Conservation (phyloP, 345 rosid genomes). For the Euphorbia lathyris region DNA sequence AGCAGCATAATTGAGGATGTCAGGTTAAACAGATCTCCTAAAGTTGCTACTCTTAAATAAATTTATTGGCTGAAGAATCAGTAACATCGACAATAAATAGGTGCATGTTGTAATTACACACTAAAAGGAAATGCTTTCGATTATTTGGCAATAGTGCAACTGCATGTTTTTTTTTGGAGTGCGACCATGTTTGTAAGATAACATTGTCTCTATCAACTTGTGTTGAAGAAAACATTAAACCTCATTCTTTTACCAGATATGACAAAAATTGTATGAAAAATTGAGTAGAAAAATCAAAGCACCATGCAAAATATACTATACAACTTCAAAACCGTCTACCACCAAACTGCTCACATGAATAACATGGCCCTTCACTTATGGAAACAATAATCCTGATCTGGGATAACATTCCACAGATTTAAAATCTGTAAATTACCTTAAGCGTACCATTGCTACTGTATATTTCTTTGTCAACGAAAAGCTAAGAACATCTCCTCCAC, state of each 20-base stretch:
- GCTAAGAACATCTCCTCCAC: constrained; percentile 70
- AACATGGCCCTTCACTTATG: constrained; percentile 7
- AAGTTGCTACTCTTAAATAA: neutral
- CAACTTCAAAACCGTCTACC: neutral
- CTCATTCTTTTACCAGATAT: neutral
- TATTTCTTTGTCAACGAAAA: constrained; percentile 70
- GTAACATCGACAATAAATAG: neutral
- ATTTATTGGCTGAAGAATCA: neutral
- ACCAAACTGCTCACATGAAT: constrained; percentile 4
- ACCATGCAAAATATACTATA: neutral
- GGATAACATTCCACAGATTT: constrained; percentile 27
- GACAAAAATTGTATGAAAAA: neutral
- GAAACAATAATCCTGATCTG: constrained; percentile 20
- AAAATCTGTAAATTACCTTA: constrained; percentile 64
- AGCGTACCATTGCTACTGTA: constrained; percentile 42
- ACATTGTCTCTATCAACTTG: neutral
- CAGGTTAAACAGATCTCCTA: neutral
- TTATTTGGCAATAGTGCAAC: neutral
- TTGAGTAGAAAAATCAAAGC: neutral
- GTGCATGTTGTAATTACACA: neutral
- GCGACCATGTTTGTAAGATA: neutral
- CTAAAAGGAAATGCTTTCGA: neutral
- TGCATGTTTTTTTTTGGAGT: neutral
- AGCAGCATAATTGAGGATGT: neutral
- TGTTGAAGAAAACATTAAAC: neutral